phyloP scores from a whole-genome alignment of 495 filamentous ascomycete genomes.

The Lichenothelia convexa region DNA sequence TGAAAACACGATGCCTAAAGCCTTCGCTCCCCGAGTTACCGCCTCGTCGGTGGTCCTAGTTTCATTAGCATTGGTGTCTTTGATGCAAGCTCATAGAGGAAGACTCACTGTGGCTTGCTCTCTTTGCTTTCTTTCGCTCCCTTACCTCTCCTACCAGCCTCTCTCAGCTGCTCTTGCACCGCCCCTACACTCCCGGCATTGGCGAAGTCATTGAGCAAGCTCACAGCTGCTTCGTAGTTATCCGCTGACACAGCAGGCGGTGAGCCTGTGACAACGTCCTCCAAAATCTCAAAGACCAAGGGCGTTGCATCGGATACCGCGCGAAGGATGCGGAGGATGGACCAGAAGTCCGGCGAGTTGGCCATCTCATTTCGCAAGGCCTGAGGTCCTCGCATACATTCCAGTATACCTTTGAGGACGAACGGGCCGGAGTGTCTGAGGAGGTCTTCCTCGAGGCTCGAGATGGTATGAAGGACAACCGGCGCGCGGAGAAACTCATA shows the following conservation, averaged over 20 bases:
- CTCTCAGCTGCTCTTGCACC: slow-evolving; percentile 59
- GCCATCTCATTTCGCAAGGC: slow-evolving; percentile 79
- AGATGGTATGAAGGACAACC: slow-evolving; percentile 82
- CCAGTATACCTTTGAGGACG: slow-evolving; percentile 56
- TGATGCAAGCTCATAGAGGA: neutral
- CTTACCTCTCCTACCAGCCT: slow-evolving; percentile 35
- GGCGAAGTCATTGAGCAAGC: slow-evolving; percentile 77
- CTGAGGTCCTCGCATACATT: slow-evolving; percentile 58
- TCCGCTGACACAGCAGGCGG: slow-evolving; percentile 74
- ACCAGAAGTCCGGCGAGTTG: slow-evolving; percentile 95
- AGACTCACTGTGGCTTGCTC: slow-evolving; percentile 32
- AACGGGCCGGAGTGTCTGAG: slow-evolving; percentile 58
- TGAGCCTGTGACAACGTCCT: slow-evolving; percentile 41
- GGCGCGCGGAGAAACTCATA: slow-evolving; percentile 81
- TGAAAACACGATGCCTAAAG: slow-evolving; percentile 60
- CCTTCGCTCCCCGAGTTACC: slow-evolving; percentile 60
- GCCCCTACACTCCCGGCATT: slow-evolving; percentile 68
- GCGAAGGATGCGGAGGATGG: slow-evolving; percentile 62
- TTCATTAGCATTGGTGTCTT: slow-evolving; percentile 4
- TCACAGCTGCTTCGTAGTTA: slow-evolving; percentile 77
- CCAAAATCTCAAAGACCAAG: slow-evolving; percentile 66
- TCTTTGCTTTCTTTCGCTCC: slow-evolving; percentile 26
- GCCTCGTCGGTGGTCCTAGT: slow-evolving; percentile 56
- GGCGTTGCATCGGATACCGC: slow-evolving; percentile 46
- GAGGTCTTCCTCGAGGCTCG: slow-evolving; percentile 60